Conservation (phyloP, 75 land plant species). For the Pinus tabuliformis region DNA sequence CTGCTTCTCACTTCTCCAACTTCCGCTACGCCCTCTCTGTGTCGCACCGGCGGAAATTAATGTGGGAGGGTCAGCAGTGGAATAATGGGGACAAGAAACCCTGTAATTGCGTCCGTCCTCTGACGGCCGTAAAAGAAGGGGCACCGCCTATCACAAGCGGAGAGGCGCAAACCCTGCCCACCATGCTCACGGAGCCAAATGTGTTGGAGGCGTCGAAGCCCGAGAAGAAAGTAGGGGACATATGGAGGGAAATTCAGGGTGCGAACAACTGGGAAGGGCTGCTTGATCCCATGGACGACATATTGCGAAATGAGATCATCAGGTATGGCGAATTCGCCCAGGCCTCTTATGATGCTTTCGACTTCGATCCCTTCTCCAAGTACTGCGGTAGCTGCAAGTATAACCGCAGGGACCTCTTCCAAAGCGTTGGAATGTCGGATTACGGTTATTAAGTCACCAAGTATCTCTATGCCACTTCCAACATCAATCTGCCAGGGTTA, state of each 20-base stretch:
- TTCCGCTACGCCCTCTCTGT: no score
- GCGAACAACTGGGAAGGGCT: conserved; percentile 43
- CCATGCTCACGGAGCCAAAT: no score
- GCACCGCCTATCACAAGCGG: no score
- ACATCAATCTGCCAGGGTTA: conserved; percentile 41
- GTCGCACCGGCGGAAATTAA: no score
- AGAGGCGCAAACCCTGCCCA: no score
- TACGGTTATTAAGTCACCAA: conserved; percentile 45
- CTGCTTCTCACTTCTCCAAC: no score
- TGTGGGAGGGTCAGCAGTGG: no score
- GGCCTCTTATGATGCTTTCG: conserved; percentile 62
- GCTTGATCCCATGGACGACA: conserved; percentile 45
- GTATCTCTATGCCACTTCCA: conserved; percentile 55
- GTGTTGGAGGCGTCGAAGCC: no score
- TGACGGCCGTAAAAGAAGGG: no score
- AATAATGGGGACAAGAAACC: no score
- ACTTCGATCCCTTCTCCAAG: conserved; percentile 46
- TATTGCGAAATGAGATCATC: conserved; percentile 47
- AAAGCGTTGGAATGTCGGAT: conserved; percentile 19
- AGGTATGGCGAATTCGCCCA: conserved; percentile 67
- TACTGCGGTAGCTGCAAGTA: conserved; percentile 58
- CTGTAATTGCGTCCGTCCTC: no score
- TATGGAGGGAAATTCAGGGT: conserved; percentile 61
- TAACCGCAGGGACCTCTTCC: conserved; percentile 19
- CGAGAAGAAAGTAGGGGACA: conserved; percentile 5